phyloP scores from a whole-genome alignment of 345 rosid species.

The Xanthoceras sorbifolium region DNA sequence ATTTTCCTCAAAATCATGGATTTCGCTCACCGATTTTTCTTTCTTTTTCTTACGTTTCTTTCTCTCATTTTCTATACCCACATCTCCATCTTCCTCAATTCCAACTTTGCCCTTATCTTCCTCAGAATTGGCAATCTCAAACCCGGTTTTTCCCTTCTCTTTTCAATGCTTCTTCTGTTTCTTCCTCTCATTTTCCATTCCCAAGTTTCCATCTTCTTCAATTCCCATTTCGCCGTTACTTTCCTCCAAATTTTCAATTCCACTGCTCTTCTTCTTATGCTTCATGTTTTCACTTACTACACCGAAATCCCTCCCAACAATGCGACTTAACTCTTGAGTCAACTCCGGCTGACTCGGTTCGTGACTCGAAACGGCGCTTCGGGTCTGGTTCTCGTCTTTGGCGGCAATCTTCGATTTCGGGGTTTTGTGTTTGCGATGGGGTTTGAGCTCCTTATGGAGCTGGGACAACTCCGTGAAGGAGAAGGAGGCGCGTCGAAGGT shows the following conservation, averaged over 20 bases:
- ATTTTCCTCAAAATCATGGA: not conserved
- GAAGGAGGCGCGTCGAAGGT: slow-evolving; percentile 46
- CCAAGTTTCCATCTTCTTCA: not conserved
- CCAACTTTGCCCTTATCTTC: slow-evolving; percentile 6
- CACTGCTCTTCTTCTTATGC: slow-evolving; percentile 9
- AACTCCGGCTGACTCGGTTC: slow-evolving; percentile 5
- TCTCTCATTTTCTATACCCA: slow-evolving; percentile 13
- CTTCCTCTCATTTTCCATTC: slow-evolving; percentile 11
- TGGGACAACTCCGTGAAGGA: slow-evolving; percentile 42
- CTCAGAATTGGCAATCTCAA: not conserved
- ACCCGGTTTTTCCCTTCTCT: not conserved
- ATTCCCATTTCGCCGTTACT: slow-evolving; percentile 17
- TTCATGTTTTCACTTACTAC: not conserved
- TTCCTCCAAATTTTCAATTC: slow-evolving; percentile 15
- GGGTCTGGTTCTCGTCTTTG: slow-evolving; percentile 11
- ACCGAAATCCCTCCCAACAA: not conserved
- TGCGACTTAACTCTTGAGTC: slow-evolving; percentile 3
- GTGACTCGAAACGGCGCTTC: slow-evolving; percentile 9
- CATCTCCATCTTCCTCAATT: slow-evolving; percentile 17
- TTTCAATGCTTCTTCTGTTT: slow-evolving; percentile 3
- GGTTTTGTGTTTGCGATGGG: slow-evolving; percentile 19
- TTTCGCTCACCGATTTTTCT: not conserved
- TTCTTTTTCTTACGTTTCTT: slow-evolving; percentile 22
- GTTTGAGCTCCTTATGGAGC: slow-evolving; percentile 35
- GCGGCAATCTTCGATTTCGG: not conserved